Conservation (phyloP, 768 basidiomycete genomes). For the Tylopilus cervinicoccineus region DNA sequence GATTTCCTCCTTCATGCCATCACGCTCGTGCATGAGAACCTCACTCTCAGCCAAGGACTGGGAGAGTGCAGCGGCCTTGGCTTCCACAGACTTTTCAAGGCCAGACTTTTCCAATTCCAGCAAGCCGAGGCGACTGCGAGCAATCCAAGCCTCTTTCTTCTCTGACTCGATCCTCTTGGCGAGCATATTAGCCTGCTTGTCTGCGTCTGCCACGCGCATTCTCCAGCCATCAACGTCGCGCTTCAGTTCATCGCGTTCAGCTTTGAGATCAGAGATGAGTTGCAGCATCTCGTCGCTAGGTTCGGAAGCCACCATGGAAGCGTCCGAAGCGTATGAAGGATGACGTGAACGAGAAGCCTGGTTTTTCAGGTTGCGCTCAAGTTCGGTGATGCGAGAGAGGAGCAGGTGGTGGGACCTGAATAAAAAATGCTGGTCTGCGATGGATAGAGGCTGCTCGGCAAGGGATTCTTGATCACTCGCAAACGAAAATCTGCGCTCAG, state of each 20-base stretch:
- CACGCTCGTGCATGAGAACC: constrained; percentile 24
- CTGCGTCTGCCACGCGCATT: constrained; percentile 68
- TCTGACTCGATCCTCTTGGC: constrained; percentile 71
- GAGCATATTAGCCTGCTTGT: constrained; percentile 63
- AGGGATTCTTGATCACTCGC: constrained; percentile 17
- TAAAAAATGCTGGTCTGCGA: constrained; percentile 81
- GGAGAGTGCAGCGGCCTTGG: constrained; percentile 28
- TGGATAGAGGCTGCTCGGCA: constrained; percentile 51
- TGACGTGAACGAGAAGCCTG: constrained; percentile 44
- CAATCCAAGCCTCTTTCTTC: constrained; percentile 78
- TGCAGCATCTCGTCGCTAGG: constrained; percentile 77
- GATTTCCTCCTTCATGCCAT: constrained; percentile 28
- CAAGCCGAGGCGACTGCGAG: constrained; percentile 65
- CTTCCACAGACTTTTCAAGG: constrained; percentile 46
- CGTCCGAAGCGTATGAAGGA: constrained; percentile 47
- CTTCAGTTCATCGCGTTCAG: constrained; percentile 85
- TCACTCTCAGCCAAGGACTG: constrained; percentile 27
- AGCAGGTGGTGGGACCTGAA: constrained; percentile 81
- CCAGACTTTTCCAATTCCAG: constrained; percentile 65
- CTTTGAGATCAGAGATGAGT: constrained; percentile 73
- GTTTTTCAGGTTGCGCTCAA: constrained; percentile 62
- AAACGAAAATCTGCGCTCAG: constrained; percentile 41
- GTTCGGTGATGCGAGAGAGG: constrained; percentile 74
- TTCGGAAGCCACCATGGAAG: constrained; percentile 37
- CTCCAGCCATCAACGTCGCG: constrained; percentile 89